These are phyloP conservation scores for Trichoderma brevicompactum DNA, from an alignment of 2,329 filamentous ascomycete genomes.

Conservation along the genomic window DNA sequence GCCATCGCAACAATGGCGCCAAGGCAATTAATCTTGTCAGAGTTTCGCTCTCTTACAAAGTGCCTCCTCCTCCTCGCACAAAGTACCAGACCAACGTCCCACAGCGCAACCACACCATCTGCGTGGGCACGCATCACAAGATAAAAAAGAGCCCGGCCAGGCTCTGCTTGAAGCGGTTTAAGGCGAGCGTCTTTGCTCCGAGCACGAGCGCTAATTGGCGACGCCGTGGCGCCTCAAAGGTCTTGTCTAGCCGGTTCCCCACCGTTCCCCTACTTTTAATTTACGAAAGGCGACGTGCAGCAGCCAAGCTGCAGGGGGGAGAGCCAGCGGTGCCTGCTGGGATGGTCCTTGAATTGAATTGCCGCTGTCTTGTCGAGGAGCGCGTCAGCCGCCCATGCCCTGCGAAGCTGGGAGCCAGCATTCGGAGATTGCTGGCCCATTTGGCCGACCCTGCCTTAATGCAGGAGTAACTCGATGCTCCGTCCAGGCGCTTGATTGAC, in stretches of 20 bases:
- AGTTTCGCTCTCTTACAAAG: not conserved
- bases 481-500: slow-evolving; percentile 6
- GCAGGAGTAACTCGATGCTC: slow-evolving; percentile 15
- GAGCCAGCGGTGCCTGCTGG: slow-evolving; percentile 14
- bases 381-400: slow-evolving; percentile 24
- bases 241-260: slow-evolving; percentile 1
- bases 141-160: slow-evolving; percentile 3
- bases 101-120: slow-evolving; percentile 21
- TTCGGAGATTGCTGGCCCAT: slow-evolving; percentile 21
- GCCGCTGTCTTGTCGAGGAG: slow-evolving; percentile 17
- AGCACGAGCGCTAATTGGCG: slow-evolving; percentile 19
- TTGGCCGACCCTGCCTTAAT: slow-evolving; percentile 5
- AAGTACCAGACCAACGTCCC: not conserved
- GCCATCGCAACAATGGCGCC: not conserved
- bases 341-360: slow-evolving; percentile 26
- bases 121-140: slow-evolving; percentile 20
- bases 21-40: not conserved
- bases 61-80: not conserved
- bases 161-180: slow-evolving; percentile 13
- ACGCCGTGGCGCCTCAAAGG: slow-evolving; percentile 6
- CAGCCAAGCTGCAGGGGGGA: slow-evolving; percentile 21
- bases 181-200: slow-evolving; percentile 12
- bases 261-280: slow-evolving; percentile 26
- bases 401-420: not conserved
- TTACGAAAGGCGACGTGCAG: slow-evolving; percentile 27